Evolutionary conservation across 2,329 filamentous ascomycete genomes (phyloP).

Genomic region (Achaetomium macrosporum): DNA sequence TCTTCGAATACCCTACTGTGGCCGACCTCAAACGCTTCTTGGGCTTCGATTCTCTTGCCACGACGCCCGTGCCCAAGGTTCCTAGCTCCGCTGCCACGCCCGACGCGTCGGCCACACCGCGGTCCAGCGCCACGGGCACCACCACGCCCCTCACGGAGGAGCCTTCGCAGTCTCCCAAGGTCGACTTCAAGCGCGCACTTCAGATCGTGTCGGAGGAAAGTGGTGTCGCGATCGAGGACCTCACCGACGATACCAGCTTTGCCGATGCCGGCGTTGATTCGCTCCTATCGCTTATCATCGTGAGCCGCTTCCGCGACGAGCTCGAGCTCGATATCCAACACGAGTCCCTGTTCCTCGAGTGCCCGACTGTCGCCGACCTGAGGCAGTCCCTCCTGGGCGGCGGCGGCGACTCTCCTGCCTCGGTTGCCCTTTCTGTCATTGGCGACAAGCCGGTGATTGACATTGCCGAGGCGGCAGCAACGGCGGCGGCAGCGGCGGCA

Average conservation of each 20-base stretch:
- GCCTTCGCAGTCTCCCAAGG: not conserved
- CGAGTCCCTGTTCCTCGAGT: not conserved
- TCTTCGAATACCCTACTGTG: not conserved
- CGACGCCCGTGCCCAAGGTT: too few species aligned
- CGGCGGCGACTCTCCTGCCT: too few species aligned
- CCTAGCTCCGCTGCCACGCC: too few species aligned
- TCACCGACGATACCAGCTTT: constrained; percentile 46
- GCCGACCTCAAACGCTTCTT: not conserved
- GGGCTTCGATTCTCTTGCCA: too few species aligned
- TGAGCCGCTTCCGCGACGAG: constrained; percentile 47
- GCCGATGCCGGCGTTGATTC: constrained; percentile 53
- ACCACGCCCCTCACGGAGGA: too few species aligned
- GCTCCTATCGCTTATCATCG: constrained; percentile 49
- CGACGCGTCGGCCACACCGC: too few species aligned
- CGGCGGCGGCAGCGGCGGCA: too few species aligned
- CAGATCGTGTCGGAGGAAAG: constrained; percentile 63
- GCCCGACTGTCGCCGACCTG: not conserved
- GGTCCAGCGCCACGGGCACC: constrained; percentile 25
- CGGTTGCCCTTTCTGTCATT: too few species aligned
- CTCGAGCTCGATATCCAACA: constrained; percentile 2
- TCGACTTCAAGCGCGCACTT: constrained; percentile 31
- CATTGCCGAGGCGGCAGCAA: too few species aligned
- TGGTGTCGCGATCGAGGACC: constrained; percentile 60
- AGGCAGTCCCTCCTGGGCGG: not conserved
- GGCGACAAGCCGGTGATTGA: too few species aligned